phyloP scores from a whole-genome alignment of 106 monocot species.

The Hemerocallis citrina region DNA sequence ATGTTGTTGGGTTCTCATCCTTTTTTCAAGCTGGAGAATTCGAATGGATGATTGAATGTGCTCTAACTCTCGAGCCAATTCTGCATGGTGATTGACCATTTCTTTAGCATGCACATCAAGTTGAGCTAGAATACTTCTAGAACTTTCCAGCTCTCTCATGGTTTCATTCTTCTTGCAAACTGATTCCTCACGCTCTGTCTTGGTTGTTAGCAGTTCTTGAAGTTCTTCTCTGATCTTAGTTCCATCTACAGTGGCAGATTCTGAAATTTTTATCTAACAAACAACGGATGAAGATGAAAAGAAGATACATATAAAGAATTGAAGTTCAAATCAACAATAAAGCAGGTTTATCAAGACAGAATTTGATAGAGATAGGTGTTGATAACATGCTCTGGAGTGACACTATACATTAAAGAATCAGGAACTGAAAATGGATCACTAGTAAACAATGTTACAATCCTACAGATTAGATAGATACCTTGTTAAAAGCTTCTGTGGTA shows the following conservation, averaged over 20 bases:
- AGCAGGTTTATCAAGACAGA: not conserved
- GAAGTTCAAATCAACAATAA: not conserved
- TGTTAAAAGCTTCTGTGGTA: constrained; percentile 18
- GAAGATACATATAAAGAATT: not conserved
- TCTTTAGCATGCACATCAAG: constrained; percentile 32
- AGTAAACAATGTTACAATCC: constrained; percentile 1
- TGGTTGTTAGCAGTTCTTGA: constrained; percentile 29
- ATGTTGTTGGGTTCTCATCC: constrained; percentile 21
- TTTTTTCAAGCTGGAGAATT: too few relatives aligned
- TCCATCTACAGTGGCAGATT: constrained; percentile 26
- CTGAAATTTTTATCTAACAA: constrained; percentile 32
- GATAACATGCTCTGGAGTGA: too few relatives aligned
- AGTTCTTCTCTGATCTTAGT: constrained; percentile 33
- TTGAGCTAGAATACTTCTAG: constrained; percentile 14
- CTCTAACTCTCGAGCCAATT: constrained; percentile 35
- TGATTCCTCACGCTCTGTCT: constrained; percentile 24
- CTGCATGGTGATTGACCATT: constrained; percentile 13
- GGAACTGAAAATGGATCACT: too few relatives aligned
- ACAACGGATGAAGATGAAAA: not conserved
- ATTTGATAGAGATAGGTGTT: too few relatives aligned
- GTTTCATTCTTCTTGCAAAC: constrained; percentile 26
- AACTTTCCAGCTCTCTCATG: constrained; percentile 27
- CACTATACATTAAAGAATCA: too few relatives aligned
- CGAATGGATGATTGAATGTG: constrained; percentile 30
- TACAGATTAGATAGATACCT: constrained; percentile 18